Base-by-base conservation (phyloP, 2,329 filamentous ascomycete species). In the Nothomitra cinnamomea region DNA sequence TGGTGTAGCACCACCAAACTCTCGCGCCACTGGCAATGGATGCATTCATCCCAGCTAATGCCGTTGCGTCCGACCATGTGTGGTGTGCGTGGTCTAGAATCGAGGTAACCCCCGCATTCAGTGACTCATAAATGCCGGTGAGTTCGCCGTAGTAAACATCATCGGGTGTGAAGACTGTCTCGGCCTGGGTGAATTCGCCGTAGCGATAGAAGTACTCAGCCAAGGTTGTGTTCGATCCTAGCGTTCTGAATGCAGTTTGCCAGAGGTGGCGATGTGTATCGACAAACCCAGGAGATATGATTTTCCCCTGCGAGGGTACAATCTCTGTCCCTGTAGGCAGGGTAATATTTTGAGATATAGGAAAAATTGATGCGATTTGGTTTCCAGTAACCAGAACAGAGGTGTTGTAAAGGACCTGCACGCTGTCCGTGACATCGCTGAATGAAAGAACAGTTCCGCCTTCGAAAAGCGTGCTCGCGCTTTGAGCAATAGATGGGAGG, bases 221-320 rank as follows among this genome's bases (percentile, higher is more conserved):
- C 15, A 77, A 61, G 0, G 67, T 73, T 0, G 71, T 72, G 58
- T 79, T 76, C 6, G 74, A 71, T 1, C 57, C 71, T 1, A 79
- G 58, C 0, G 75, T 77, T 58, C 74, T 76, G 58, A 72, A 70
- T 8, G 67, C 72, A 0, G 76, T 78, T 59, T 79, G 74, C 77
- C 76, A 78, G 0, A 70, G 68, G 56, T 77, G 74, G 1, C 71
- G 70, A 57, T 79, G 70, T 1, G 69, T 69, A 57, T 70, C 68
- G 48, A 72, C 61, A 57, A 72, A 71, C 1, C 70, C 70, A 0
- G 70, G 68, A 1, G 63, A 67, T 38, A 71, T 58, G 21, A 71
- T 63, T 55, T 67, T 69, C 57, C 60, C 62, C 0, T 60, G 60
- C 49, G 67, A 71, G 56, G 74, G 67, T 24, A 74, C 62, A 2